Conservation (phyloP, 1,284 basidiomycete genomes). For the Malassezia caprae region DNA sequence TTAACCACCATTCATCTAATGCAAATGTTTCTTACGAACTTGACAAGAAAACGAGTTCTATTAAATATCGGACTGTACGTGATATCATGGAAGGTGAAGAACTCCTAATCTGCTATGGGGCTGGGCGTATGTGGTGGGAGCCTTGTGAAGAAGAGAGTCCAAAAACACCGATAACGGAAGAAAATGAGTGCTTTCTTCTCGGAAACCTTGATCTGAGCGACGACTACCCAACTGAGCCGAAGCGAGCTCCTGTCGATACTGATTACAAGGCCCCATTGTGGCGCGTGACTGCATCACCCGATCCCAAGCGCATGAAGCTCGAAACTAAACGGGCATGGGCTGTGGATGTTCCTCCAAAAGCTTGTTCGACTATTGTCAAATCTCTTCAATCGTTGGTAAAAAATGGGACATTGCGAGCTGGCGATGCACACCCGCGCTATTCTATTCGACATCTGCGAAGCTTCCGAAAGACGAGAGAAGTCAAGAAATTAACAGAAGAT, state of each 20-base stretch:
- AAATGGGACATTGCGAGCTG: constrained; percentile 19
- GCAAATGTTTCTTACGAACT: constrained; percentile 66
- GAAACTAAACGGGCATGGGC: constrained; percentile 65
- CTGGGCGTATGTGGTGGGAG: constrained; percentile 44
- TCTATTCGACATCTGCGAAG: constrained; percentile 29
- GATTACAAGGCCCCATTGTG: constrained; percentile 29
- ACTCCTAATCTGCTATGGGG: constrained; percentile 66
- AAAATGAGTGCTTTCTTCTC: constrained; percentile 5
- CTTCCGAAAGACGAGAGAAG: constrained; percentile 21
- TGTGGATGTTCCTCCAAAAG: constrained; percentile 59
- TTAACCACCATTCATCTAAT: constrained; percentile 60
- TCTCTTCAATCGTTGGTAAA: constrained; percentile 19
- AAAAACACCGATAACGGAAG: constrained; percentile 11
- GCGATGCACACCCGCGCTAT: constrained; percentile 22
- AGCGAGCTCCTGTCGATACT: not conserved
- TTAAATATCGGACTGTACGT: constrained; percentile 59
- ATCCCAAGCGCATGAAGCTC: constrained; percentile 47
- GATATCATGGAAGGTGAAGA: constrained; percentile 59
- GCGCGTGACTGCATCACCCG: constrained; percentile 46
- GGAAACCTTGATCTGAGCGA: not conserved
- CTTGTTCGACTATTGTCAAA: constrained; percentile 17
- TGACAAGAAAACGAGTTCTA: constrained; percentile 54
- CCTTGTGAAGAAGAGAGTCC: constrained; percentile 10
- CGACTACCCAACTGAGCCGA: not conserved
- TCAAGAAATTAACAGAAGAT: not conserved